Evolutionary conservation across 805 yeast genomes (phyloP), one percentile per base, ranked within the genome.

Genomic region (Yarrowia sp.): DNA sequence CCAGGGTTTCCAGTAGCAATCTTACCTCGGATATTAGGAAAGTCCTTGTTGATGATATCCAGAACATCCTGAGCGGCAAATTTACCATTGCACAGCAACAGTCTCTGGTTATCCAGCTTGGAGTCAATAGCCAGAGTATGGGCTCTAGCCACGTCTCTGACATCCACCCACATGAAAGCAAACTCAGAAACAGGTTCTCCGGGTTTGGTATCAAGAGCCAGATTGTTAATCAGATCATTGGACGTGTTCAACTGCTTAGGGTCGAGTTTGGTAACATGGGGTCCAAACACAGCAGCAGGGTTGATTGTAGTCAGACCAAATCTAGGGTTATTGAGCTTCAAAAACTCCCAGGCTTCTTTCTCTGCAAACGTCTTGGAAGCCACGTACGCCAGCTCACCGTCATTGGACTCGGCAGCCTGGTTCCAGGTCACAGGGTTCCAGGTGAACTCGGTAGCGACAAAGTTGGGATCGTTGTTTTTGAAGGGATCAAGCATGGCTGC

Each of bases 81-180:
- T 31, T 47, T 41, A 15, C 73, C 74, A 10, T 28, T 41, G n/a
- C 69, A 68, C 41, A 63, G 47, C 31, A 71, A 53, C 51, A 72
- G 67, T 62, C 69, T 67, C 15, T 73, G 68, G 66, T 68, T 62
- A n/a, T 70, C 67, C 14, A 66, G 57, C 8, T 13, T 17, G 73
- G 72, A 53, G 74, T 67, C 69, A 65, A 83, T 76, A 4, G 87
- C 85, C n/a, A 72, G 69, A 15, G 83, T 69, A 70, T 86, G 90
- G 5, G 86, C 85, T 50, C 70, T 71, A 4, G 89, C 87, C 42
- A 83, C 87, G 70, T 86, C 89, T 70, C 88, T 78, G 8, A 86
- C 88, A 71, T 86, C 88, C 38, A 83, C 77, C 65, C 61, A 55
- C 36, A 41, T 17, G 61, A 55, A 55, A 8, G 43, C 47, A 10